Evolutionary conservation across 345 rosid genomes (phyloP).

Genomic region (Eucalyptus urophylla): DNA sequence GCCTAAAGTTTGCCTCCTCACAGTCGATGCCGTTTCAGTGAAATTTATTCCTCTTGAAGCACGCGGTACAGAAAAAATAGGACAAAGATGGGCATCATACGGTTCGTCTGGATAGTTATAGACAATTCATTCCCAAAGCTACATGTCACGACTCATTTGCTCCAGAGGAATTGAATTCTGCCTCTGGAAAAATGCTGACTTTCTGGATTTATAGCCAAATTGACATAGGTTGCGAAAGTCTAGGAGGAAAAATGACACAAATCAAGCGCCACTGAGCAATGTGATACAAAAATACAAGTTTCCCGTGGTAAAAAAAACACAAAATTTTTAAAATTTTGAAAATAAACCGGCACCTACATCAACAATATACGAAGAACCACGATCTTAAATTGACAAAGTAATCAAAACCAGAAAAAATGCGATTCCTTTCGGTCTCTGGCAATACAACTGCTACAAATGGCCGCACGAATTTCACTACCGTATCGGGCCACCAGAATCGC

Average conservation of each 20-base stretch:
- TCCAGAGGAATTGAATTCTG: not conserved
- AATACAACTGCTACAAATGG: not conserved
- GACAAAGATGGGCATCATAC: not conserved
- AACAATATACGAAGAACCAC: not conserved
- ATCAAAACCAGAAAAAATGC: not conserved
- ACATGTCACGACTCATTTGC: not conserved
- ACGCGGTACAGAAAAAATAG: not conserved
- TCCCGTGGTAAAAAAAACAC: not conserved
- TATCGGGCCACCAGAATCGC: not conserved
- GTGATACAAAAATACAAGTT: not conserved
- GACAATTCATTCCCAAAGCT: not conserved
- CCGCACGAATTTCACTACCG: not conserved
- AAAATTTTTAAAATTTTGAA: fast-evolving
- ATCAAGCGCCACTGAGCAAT: not conserved
- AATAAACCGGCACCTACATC: not conserved
- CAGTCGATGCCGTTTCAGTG: not conserved
- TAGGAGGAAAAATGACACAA: not conserved
- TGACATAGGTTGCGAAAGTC: not conserved
- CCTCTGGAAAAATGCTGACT: not conserved
- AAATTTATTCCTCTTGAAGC: not conserved
- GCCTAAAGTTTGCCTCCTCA: not conserved
- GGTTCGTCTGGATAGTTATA: not conserved
- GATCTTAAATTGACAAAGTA: not conserved
- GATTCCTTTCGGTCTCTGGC: not conserved
- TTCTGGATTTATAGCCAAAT: not conserved